These are phyloP conservation scores for Talaromyces borbonicus DNA, from an alignment of 495 filamentous ascomycete species.

Conservation along the genomic window DNA sequence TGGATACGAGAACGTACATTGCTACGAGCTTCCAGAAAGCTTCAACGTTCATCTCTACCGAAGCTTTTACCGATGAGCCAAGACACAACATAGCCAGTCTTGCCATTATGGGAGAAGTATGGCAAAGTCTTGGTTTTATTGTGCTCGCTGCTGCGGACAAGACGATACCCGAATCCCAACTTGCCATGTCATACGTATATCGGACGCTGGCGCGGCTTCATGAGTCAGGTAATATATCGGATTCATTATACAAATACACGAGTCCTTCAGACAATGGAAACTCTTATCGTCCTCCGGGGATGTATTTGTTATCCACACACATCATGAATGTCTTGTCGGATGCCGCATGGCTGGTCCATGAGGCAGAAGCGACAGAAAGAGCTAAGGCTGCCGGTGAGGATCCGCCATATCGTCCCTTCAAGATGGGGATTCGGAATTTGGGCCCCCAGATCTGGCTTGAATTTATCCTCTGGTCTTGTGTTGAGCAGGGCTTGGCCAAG, in stretches of 20 bases:
- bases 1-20: background rate
- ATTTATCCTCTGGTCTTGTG: constrained; percentile 56
- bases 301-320: constrained; percentile 45
- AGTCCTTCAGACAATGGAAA: constrained; percentile 21
- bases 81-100: background rate
- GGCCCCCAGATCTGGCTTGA: constrained; percentile 57
- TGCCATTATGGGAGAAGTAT: constrained; percentile 25
- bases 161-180: constrained; percentile 24
- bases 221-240: constrained; percentile 45
- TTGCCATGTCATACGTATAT: constrained; percentile 48
- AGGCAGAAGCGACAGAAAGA: constrained; percentile 32
- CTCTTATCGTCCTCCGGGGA: constrained; percentile 44
- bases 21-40: background rate
- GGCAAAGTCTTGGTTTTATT: constrained; percentile 44
- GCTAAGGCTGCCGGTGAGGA: constrained; percentile 39
- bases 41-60: background rate
- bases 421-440: constrained; percentile 40
- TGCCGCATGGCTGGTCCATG: constrained; percentile 47
- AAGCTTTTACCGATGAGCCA: background rate
- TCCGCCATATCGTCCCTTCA: constrained; percentile 41
- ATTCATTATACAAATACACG: constrained; percentile 45
- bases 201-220: constrained; percentile 52
- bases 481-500: constrained; percentile 48
- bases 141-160: constrained; percentile 41
- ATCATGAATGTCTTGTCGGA: constrained; percentile 55